Conservation (phyloP, 768 basidiomycete genomes). For the Dioszegia crocea region DNA sequence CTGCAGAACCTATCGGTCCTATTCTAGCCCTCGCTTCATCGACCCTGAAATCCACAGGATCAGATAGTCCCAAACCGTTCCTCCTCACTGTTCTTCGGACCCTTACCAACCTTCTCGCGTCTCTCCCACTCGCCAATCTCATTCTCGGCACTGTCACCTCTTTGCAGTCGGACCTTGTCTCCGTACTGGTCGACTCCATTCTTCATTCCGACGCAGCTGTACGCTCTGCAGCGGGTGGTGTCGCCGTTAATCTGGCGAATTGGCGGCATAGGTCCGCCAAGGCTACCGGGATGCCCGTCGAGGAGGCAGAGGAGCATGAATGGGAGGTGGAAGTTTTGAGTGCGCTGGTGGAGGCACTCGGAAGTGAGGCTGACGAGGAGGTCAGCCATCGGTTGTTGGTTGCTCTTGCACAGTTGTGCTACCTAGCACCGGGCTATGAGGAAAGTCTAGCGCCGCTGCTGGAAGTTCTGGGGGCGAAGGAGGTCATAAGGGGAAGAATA, state of each 20-base stretch:
- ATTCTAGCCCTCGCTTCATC: constrained; percentile 23
- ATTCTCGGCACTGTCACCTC: constrained; percentile 17
- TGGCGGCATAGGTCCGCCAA: constrained; percentile 63
- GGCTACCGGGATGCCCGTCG: constrained; percentile 48
- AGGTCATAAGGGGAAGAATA: constrained; percentile 52
- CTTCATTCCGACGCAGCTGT: constrained; percentile 66
- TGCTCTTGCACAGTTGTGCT: constrained; percentile 69
- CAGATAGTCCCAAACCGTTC: constrained; percentile 38
- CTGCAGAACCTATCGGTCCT: constrained; percentile 15
- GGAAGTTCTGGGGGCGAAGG: constrained; percentile 64
- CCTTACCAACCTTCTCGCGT: constrained; percentile 45
- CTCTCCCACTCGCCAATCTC: constrained; percentile 28
- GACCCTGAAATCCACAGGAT: constrained; percentile 7
- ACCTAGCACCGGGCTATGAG: constrained; percentile 67
- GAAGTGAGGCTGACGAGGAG: constrained; percentile 71
- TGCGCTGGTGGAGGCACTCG: constrained; percentile 75
- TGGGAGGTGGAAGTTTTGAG: constrained; percentile 82
- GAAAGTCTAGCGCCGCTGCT: constrained; percentile 59
- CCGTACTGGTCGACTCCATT: constrained; percentile 63
- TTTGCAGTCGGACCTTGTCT: constrained; percentile 52
- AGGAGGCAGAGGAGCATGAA: constrained; percentile 62
- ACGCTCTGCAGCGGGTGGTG: constrained; percentile 72
- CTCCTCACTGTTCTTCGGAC: constrained; percentile 47
- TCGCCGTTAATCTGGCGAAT: constrained; percentile 71
- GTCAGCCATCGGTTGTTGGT: constrained; percentile 79